Conservation (phyloP, 169 alveolate genomes). For the Eimeria praecox region DNA sequence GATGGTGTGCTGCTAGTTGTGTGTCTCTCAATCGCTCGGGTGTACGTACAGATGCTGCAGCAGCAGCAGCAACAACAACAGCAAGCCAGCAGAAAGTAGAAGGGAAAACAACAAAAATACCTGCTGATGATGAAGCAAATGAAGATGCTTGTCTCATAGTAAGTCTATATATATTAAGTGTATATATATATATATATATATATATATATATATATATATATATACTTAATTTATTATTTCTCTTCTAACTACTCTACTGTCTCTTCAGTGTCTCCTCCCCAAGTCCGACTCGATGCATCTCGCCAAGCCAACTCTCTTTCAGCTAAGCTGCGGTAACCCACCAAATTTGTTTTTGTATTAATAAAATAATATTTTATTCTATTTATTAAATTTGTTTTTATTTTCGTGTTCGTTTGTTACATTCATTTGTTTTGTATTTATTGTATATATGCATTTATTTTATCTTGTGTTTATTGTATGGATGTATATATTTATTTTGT, state of each 20-base stretch:
- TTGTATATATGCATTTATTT: not conserved
- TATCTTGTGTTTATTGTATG: not conserved
- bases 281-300: conserved; percentile 74
- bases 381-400: not conserved
- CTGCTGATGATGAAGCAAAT: not conserved
- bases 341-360: not conserved
- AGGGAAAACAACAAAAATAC: not conserved
- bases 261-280: conserved; percentile 53
- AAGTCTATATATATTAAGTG: not conserved
- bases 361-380: not conserved
- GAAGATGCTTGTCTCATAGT: not conserved
- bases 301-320: conserved; percentile 63
- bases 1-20: not conserved
- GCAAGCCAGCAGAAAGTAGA: not conserved
- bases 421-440: not conserved
- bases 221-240: not conserved
- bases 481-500: too few relatives aligned
- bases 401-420: not conserved
- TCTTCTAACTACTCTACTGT: not conserved
- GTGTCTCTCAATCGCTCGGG: not conserved
- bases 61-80: not conserved
- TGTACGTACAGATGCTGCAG: not conserved
- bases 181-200: not conserved
- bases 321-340: conserved; percentile 27
- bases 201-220: not conserved